Evolutionary conservation across 371 early-diverging fungal genomes (phyloP), one percentile per base, ranked within the genome.

Genomic region (Mucor saturninus): DNA sequence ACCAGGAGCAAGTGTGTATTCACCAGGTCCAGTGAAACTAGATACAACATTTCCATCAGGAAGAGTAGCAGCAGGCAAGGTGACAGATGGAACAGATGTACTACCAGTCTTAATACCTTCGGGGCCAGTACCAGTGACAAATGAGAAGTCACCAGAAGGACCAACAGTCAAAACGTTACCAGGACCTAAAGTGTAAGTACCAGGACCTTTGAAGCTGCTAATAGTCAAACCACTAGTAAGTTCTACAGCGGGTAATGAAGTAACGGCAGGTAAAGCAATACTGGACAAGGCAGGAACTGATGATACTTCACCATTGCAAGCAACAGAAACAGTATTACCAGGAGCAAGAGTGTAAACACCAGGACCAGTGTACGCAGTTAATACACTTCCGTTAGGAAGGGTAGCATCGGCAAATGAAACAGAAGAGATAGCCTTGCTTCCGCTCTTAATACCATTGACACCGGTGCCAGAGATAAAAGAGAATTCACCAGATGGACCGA

Each of bases 351-450:
- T 61, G 7, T 61, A 61, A 0, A 45, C 26, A 14, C 61, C 61
- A 45, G 64, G 64, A 31, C 63, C 63, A 9, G 14, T 35, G 15
- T 50, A 63, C 0, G n/a, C 40, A 3, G 62, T 29, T 3, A 30
- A 45, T 14, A 55, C 40, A 39, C 37, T 54, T 2, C 55, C 48
- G 1, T 42, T 42, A 42, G 45, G 26, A 28, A 53, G 32, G 37
- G 37, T 38, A 49, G 32, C 51, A 29, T 13, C n/a, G 3, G 28
- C 28, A 13, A 59, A 7, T 32, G 14, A n/a, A 30, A 29, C 52
- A 11, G 50, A 50, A 29, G 50, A 29, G 14, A 11, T 26, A 28
- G 52, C 35, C 32, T n/a, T n/a, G n/a, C 32, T n/a, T 35, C 39
- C 38, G 15, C 40, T 15, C 15, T 3, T 54, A 5, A 5, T 38